Conservation (phyloP, 140 eudicot species). For the Ambrosia hybrid region DNA sequence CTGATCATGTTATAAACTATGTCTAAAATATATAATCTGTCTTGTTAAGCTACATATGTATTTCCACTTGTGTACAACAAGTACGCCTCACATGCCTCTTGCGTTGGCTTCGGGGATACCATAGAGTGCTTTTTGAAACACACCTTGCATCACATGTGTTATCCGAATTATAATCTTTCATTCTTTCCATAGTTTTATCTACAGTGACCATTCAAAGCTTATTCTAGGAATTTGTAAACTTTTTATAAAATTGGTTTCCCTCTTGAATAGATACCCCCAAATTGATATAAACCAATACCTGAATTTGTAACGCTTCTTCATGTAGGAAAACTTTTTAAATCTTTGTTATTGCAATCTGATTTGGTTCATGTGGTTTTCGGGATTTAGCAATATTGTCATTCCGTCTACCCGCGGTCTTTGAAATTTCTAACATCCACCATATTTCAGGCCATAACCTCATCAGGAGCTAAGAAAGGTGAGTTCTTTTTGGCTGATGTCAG, state of each 20-base stretch:
- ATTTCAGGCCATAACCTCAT: slow-evolving; percentile 72
- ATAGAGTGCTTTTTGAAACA: neutral
- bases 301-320: neutral
- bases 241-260: neutral
- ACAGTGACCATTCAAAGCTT: neutral
- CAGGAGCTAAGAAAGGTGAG: slow-evolving; percentile 64
- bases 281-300: neutral
- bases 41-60: neutral
- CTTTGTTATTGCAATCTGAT: too few relatives aligned
- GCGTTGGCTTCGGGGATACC: neutral
- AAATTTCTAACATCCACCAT: neutral
- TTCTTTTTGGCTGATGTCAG: slow-evolving; percentile 54
- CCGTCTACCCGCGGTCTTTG: neutral
- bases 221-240: neutral
- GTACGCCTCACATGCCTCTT: neutral
- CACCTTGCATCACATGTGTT: neutral
- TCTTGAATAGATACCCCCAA: neutral
- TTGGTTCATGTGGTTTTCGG: too few relatives aligned
- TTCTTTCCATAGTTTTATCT: neutral
- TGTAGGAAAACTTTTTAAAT: too few relatives aligned
- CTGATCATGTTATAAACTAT: neutral
- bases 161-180: neutral
- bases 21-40: neutral
- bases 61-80: neutral
- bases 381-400: too few relatives aligned